Evolutionary conservation across 805 yeast genomes (phyloP), one percentile per base, ranked within the genome.

Genomic region (Cephaloascus fragrans): DNA sequence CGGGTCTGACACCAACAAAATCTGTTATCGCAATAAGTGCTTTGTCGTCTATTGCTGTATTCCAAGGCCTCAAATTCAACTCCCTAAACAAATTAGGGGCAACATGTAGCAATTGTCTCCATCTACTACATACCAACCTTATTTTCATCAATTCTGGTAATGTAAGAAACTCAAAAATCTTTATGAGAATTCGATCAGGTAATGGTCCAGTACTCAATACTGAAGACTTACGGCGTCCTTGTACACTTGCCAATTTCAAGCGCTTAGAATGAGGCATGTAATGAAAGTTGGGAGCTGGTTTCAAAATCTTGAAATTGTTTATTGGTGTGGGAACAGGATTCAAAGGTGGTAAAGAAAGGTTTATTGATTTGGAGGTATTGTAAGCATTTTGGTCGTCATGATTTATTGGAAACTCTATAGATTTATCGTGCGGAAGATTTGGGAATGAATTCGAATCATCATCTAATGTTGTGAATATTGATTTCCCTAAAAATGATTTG

Each of bases 1-100:
- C 61, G 0, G 88, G 89, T 39, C 88, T 62, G 3, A 83, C 65
- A 2, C 87, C 87, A 14, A 77, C 88, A 55, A 83, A 79, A 46
- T 78, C 75, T 0, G 83, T 75, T 40, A 83, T 79, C 34, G 71
- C 62, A 10, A 69, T 65, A 38, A 83, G 58, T 1, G 76, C 72
- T 5, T 63, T 51, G 55, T 83, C 89, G 47, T 74, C 69, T 17
- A 83, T 64, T 4, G 69, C 56, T 3, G 80, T 75, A 53, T 73
- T 78, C 74, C 80, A 83, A 1, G 74, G 75, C 0, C 71, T 67
- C 43, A 83, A 59, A 49, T 82, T 85, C 37, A 83, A 61, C 0
- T 34, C 54, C 17, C 62, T 64, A 47, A 71, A 73, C 28, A 82
- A 61, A 16, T 64, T 68, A 1, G 77, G 73, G 1, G 83, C 76